Base-by-base conservation (phyloP, 345 rosid genomes). In the Eucalyptus marginata region DNA sequence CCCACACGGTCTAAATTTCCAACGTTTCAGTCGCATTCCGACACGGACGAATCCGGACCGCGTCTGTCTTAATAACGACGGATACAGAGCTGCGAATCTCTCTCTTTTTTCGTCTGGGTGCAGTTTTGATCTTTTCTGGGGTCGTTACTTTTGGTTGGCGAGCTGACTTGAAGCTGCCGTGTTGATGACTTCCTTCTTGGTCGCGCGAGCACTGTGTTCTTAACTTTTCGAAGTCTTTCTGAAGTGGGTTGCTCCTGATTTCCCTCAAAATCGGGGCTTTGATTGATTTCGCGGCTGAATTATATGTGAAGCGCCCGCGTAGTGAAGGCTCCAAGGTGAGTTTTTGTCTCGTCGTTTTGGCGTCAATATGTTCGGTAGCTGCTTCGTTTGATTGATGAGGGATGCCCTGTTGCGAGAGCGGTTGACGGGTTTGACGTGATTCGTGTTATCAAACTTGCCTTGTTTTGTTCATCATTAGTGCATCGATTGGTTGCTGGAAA, bases 161-260 rank as follows among this genome's bases (percentile, higher is more conserved):
- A 49, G 88, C 88, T 90, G 91, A 89, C 90, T 44, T 64, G 66
- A 29, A 71, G 86, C 64, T 90, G 87, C 90, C 92, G 91, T 86
- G 91, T 86, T 86, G 71, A 36, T 52, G 25, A 62, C 47, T 86
- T 29, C 4, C 49, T 3, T 29, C 56, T 85, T 10, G 56, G 56
- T 47, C 12, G 9, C 13, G 86, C 56, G 6, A 40, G 47, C 84
- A 20, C 84, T 12, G 47, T 36, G 47, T 29, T 40, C 29, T 11
- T 11, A 3, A 20, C 29, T 49, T 85, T 85, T 18, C n/a, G 86
- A 29, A 85, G 56, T 85, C 25, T 49, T 49, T 22, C 7, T 46
- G 7, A 33, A 43, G 40, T 85, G 51, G 51, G 51, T 46, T 14
- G 56, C 40, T 47, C 16, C 52, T 85, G 29, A 13, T 76, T 76